Conservation (phyloP, 768 basidiomycete species). For the Favolaschia claudopus region DNA sequence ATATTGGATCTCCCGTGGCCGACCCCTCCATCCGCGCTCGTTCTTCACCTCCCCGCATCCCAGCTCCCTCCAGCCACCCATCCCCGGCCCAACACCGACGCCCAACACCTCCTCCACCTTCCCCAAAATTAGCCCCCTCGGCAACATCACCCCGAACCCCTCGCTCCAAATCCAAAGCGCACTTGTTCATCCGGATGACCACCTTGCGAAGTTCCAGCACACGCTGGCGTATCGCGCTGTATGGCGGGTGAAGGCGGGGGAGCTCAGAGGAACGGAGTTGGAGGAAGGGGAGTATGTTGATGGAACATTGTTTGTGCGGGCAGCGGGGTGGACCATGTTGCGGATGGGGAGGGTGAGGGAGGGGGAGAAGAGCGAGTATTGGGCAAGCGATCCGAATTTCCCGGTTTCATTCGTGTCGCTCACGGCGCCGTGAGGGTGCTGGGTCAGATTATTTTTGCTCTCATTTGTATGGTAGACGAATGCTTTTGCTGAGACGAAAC, state of each 20-base stretch:
- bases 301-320: constrained; percentile 14
- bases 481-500: too few relatives aligned
- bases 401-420: too few relatives aligned
- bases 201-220: constrained; percentile 38
- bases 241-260: constrained; percentile 1
- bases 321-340: constrained; percentile 10
- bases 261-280: constrained; percentile 8
- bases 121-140: constrained; percentile 40
- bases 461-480: too few relatives aligned
- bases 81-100: too few relatives aligned
- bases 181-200: constrained; percentile 64
- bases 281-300: constrained; percentile 2
- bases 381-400: constrained; percentile 13
- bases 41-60: constrained; percentile 57
- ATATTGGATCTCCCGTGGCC: constrained; percentile 66
- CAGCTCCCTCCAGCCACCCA: too few relatives aligned
- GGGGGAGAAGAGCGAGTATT: constrained; percentile 9
- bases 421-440: too few relatives aligned
- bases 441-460: too few relatives aligned
- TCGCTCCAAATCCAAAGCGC: constrained; percentile 65
- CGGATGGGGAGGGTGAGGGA: constrained; percentile 12
- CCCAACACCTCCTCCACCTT: too few relatives aligned
- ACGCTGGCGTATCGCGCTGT: constrained; percentile 13
- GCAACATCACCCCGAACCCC: constrained; percentile 54
- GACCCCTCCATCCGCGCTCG: constrained; percentile 56